phyloP scores from a whole-genome alignment of 2,329 filamentous ascomycete species.

The Ophiocordyceps unilateralis region DNA sequence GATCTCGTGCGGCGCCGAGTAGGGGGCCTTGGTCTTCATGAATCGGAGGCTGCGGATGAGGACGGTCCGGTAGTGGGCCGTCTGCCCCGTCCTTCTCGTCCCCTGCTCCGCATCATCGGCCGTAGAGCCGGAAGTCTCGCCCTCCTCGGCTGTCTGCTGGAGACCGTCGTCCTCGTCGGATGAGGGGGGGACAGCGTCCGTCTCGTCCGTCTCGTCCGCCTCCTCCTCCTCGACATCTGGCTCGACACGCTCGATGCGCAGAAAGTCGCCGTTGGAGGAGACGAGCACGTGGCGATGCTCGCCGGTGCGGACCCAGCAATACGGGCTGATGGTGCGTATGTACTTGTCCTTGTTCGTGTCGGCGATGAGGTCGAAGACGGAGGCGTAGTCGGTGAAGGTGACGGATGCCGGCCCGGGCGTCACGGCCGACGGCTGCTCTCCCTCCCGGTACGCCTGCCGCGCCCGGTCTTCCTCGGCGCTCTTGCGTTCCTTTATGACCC shows the following conservation, averaged over 20 bases:
- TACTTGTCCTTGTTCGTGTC: conserved; percentile 66
- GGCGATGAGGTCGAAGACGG: conserved; percentile 74
- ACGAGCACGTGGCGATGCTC: conserved; percentile 53
- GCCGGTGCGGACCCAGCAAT: conserved; percentile 73
- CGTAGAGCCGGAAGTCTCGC: too few species aligned
- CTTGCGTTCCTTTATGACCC: conserved; percentile 30
- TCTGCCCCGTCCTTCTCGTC: too few species aligned
- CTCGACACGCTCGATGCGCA: conserved; percentile 30
- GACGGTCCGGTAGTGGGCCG: conserved; percentile 15
- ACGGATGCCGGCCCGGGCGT: conserved; percentile 25
- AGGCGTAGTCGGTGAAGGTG: conserved; percentile 80
- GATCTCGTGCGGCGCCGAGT: conserved; percentile 50
- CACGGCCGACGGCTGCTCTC: neutral
- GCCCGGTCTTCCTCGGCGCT: conserved; percentile 19
- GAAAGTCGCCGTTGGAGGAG: conserved; percentile 43
- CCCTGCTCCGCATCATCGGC: too few species aligned
- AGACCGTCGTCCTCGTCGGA: neutral
- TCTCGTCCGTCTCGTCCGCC: too few species aligned
- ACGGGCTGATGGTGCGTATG: conserved; percentile 56
- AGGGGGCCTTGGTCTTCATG: conserved; percentile 39
- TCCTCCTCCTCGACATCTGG: neutral
- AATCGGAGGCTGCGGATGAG: conserved; percentile 32
- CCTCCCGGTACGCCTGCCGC: conserved; percentile 2
- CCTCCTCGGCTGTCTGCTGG: too few species aligned
- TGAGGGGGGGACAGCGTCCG: neutral